These are phyloP conservation scores for Dioscorea zingiberensis DNA, from an alignment of 106 monocot species.

Conservation along the genomic window DNA sequence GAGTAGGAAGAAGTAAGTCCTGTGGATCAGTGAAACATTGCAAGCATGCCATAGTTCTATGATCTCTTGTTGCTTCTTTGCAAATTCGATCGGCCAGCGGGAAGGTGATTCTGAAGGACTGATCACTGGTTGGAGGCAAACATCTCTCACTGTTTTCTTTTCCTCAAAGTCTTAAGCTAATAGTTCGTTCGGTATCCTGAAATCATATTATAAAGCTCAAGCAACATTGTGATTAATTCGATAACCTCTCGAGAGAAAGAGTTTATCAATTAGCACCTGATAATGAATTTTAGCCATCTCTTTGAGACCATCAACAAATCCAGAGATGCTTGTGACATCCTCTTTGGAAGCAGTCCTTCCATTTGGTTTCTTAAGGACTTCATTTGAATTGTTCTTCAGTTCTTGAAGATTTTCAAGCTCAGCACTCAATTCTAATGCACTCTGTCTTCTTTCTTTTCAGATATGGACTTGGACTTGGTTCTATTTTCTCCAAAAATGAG, in stretches of 20 bases:
- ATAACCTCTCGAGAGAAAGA: no score
- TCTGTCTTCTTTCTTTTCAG: background rate
- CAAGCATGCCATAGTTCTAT: constrained; percentile 81
- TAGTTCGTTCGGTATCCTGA: constrained; percentile 20
- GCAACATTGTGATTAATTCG: no score
- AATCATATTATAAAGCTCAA: no score
- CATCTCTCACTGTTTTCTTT: constrained; percentile 33
- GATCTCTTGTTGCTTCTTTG: constrained; percentile 61
- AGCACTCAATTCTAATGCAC: background rate
- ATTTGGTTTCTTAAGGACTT: no score
- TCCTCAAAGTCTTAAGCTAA: constrained; percentile 7
- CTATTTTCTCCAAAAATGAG: constrained; percentile 27
- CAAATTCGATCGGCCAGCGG: constrained; percentile 57
- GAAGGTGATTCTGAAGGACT: constrained; percentile 33
- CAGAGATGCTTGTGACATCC: constrained; percentile 12
- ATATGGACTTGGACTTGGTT: constrained; percentile 3
- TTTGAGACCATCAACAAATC: constrained; percentile 32
- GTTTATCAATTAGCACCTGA: no score
- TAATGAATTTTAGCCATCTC: constrained; percentile 33
- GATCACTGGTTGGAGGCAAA: constrained; percentile 16
- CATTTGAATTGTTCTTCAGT: background rate
- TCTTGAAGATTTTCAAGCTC: constrained; percentile 4
- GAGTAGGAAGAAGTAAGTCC: constrained; percentile 87
- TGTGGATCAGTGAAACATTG: constrained; percentile 74
- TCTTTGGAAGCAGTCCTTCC: constrained; percentile 21